Conservation (phyloP, 1,284 basidiomycete species). For the Microbotryum lychnidis-dioicae region DNA sequence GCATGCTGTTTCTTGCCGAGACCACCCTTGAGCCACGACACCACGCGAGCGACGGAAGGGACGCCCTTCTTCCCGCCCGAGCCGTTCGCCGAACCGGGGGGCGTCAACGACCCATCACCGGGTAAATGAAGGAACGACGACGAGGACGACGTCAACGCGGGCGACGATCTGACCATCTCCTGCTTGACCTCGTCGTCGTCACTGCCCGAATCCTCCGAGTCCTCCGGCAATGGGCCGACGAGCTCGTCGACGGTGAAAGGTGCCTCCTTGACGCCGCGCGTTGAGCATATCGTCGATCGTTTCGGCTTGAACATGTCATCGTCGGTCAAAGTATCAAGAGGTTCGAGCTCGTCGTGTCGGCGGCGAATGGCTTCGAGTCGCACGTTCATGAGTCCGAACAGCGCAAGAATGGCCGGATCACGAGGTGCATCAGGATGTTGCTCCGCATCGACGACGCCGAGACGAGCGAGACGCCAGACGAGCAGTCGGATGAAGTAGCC, state of each 20-base stretch:
- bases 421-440: slow-evolving; percentile 36
- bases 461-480: slow-evolving; percentile 46
- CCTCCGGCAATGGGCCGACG: slow-evolving; percentile 18
- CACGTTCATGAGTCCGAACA: slow-evolving; percentile 44
- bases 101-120: too few relatives aligned
- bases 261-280: slow-evolving; percentile 36
- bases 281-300: slow-evolving; percentile 37
- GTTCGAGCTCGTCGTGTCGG: slow-evolving; percentile 42
- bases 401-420: slow-evolving; percentile 40
- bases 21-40: slow-evolving; percentile 33
- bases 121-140: too few relatives aligned
- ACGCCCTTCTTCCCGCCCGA: slow-evolving; percentile 2
- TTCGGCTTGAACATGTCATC: slow-evolving; percentile 31
- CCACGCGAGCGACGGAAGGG: slow-evolving; percentile 31
- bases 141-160: too few relatives aligned
- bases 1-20: slow-evolving; percentile 12
- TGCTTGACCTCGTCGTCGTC: slow-evolving; percentile 1
- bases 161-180: neutral
- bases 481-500: slow-evolving; percentile 44
- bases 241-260: slow-evolving; percentile 34
- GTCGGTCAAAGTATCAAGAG: slow-evolving; percentile 23
- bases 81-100: neutral
- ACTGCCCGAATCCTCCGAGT: slow-evolving; percentile 16
- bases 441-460: slow-evolving; percentile 38
- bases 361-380: slow-evolving; percentile 45